phyloP scores from a whole-genome alignment of 345 rosid genomes.

The Eucalyptus curtisii region DNA sequence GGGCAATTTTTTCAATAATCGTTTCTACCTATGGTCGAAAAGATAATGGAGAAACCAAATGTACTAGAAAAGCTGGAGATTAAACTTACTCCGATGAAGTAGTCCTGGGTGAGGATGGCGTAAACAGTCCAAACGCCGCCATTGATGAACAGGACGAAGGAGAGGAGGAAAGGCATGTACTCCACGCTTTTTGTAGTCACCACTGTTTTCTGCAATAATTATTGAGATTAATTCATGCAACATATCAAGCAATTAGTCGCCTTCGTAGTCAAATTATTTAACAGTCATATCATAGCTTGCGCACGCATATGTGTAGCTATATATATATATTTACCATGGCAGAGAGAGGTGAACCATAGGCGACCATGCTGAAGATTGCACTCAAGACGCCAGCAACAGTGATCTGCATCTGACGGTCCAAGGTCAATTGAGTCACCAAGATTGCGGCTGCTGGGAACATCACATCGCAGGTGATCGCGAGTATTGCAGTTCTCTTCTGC shows the following conservation, averaged over 20 bases:
- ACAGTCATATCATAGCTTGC: neutral
- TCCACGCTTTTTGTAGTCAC: conserved; percentile 39
- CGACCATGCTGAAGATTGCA: conserved; percentile 40
- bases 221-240: neutral
- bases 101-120: conserved; percentile 27
- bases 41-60: neutral
- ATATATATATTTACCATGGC: conserved; percentile 42
- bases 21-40: neutral
- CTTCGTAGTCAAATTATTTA: neutral
- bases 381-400: conserved; percentile 42
- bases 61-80: neutral
- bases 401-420: conserved; percentile 29
- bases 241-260: neutral
- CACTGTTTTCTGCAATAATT: conserved; percentile 32
- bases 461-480: conserved; percentile 34
- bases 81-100: conserved; percentile 37
- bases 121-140: conserved; percentile 44
- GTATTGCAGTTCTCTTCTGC: conserved; percentile 24
- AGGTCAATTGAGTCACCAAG: conserved; percentile 17
- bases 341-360: conserved; percentile 70
- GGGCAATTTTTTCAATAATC: neutral
- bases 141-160: conserved; percentile 29
- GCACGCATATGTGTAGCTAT: fast-evolving
- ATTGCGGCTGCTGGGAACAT: conserved; percentile 36
- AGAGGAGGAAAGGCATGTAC: conserved; percentile 46